Base-by-base conservation (phyloP, 1,284 basidiomycete genomes). In the Rhodotorula sp. region DNA sequence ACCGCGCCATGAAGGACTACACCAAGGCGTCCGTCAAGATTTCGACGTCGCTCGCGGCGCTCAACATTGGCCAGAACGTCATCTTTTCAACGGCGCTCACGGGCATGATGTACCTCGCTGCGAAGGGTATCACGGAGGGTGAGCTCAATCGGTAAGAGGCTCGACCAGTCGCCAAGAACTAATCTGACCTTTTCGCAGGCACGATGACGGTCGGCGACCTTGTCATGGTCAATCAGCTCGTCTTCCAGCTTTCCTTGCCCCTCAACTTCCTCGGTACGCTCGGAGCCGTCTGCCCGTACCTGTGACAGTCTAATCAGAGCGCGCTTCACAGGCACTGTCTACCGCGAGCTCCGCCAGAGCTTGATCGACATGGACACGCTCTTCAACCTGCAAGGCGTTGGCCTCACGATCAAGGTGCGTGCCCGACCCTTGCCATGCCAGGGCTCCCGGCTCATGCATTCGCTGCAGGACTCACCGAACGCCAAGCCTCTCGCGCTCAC, bases 171-270 rank as follows among this genome's bases (percentile, higher is more conserved):
- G 41, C 16, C 17, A 71, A 92, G 55, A 21, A 9, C 19, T 17
- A 9, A 19, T 7, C 13, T 34, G 25, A 8, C 19, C 4, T 10
- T 27, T 12, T 19, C 5, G 12, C 52, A 63, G 94, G 95, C 17
- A 93, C 92, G 0, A 98, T 99, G 96, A 97, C 95, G 3, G 87
- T 99, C 41, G 97, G 96, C 16, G 96, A 99, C 80, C 86, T 99
- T 27, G 97, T 99, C 73, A 97, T 99, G 91, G 91, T 97, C 78
- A 99, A 99, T 81, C 96, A 98, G 80, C 87, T 99, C n/a, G 94
- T 99, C 52, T 99, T 99, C 84, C 97, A 99, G 81, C 85, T 99
- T 0, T 96, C 93, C 1, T 84, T 99, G 34, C 96, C 96, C 3
- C 87, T 99, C 73, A 98, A 98, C 83, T 99, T 99, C 83, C 84